Evolutionary conservation across 2,329 filamentous ascomycete species (phyloP), one percentile per base, ranked within the genome.

Genomic region (Arthrinium phaeospermum): DNA sequence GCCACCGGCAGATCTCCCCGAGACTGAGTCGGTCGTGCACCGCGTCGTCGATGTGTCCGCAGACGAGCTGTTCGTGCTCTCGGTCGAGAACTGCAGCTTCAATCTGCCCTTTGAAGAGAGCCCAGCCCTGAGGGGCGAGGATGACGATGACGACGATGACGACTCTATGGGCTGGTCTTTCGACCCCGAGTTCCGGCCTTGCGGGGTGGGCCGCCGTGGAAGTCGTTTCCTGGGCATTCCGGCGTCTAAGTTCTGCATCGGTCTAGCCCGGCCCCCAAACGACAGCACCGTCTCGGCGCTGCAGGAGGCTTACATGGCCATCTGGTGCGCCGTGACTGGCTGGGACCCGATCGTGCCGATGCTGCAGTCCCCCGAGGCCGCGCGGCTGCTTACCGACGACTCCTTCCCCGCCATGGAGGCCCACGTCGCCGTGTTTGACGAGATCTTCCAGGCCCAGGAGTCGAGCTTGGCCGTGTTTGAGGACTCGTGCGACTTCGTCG

Each of bases 1-100:
- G 6, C 41, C 19, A 1, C 34, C 34, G 10, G 19, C 24, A 8
- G 24, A 22, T 1, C 16, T 61, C 2, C 57, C 57, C 3, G 46
- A 13, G 8, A 22, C 49, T 1, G 79, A 79, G 70, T 75, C 74
- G 6, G 72, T 74, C 0, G 77, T 77, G 24, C 72, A 45, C 27
- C 78, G 80, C 14, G 73, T 27, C 12, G 69, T 81, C 24, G 53
- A 72, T 7, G 74, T 80, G 1, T 75, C 76, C 68, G 45, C 74
- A 0, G 74, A 79, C 67, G 80, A 81, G 30, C 70, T 80, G 14
- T 74, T 80, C 2, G 72, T 72, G 57, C 75, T 81, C 7, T 79
- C 78, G 0, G 67, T 80, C 57, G 79, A 80, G 73, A 81, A 81
- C 73, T 80, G 79, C 73, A 80, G 79, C 74, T 80, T 81, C 74